phyloP scores from a whole-genome alignment of 192 early-diverging fungal species.

The Linderina pennispora region DNA sequence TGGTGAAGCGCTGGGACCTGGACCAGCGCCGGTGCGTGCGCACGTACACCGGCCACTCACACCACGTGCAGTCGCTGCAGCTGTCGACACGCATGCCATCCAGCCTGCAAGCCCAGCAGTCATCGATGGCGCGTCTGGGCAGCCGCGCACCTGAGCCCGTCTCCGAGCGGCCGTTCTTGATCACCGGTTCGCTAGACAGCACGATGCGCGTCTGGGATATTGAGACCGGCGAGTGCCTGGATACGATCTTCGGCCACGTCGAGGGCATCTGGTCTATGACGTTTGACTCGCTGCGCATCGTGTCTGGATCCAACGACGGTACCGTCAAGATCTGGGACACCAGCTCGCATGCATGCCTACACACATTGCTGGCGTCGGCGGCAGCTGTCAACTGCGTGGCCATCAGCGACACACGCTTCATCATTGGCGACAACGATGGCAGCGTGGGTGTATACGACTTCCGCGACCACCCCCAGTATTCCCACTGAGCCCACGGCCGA shows the following conservation, averaged over 20 bases:
- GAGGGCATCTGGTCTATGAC: slow-evolving; percentile 80
- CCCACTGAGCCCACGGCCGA: background rate
- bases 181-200: slow-evolving; percentile 81
- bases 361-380: slow-evolving; percentile 57
- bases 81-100: slow-evolving; percentile 18
- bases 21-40: slow-evolving; percentile 60
- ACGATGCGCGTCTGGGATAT: slow-evolving; percentile 92
- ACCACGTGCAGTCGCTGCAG: slow-evolving; percentile 64
- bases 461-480: slow-evolving; percentile 39
- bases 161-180: slow-evolving; percentile 47
- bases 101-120: slow-evolving; percentile 5
- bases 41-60: slow-evolving; percentile 63
- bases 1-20: slow-evolving; percentile 81
- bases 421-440: slow-evolving; percentile 82
- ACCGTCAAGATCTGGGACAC: slow-evolving; percentile 75
- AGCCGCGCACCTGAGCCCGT: background rate
- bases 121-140: background rate
- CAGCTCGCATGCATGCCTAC: slow-evolving; percentile 58
- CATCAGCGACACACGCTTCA: slow-evolving; percentile 81
- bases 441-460: slow-evolving; percentile 81
- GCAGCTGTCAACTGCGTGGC: slow-evolving; percentile 76
- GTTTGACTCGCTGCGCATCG: slow-evolving; percentile 68
- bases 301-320: slow-evolving; percentile 62
- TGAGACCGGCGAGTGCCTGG: slow-evolving; percentile 66
- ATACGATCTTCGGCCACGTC: slow-evolving; percentile 72